Evolutionary conservation across 2,329 filamentous ascomycete genomes (phyloP).

Genomic region (Diaporthe amygdali): DNA sequence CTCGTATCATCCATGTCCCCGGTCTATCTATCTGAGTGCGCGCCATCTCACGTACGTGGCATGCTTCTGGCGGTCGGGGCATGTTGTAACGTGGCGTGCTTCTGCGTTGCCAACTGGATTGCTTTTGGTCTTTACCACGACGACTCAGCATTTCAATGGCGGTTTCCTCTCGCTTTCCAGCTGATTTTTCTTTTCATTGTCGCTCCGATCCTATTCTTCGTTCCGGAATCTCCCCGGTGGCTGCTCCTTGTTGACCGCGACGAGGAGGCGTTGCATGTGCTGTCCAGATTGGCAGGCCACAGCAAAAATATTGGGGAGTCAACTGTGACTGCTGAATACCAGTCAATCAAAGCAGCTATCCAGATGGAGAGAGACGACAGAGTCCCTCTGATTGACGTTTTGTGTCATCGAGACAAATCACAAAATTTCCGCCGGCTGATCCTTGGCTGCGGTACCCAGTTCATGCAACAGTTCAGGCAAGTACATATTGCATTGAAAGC

Average conservation of each 20-base stretch:
- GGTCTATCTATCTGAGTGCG: constrained; percentile 40
- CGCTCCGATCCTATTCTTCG: constrained; percentile 34
- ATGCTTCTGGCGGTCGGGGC: constrained; percentile 51
- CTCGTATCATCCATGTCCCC: constrained; percentile 41
- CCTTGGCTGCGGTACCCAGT: constrained; percentile 48
- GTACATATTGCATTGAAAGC: not conserved
- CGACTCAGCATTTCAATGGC: constrained; percentile 33
- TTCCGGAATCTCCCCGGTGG: constrained; percentile 58
- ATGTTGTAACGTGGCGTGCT: constrained; percentile 45
- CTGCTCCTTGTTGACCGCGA: constrained; percentile 58
- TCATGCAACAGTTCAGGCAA: constrained; percentile 51
- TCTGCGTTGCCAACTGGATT: constrained; percentile 53
- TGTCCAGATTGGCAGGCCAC: constrained; percentile 62
- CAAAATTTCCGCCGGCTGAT: constrained; percentile 43
- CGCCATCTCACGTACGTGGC: constrained; percentile 42
- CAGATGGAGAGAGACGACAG: constrained; percentile 40
- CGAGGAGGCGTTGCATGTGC: constrained; percentile 59
- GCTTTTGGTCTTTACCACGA: constrained; percentile 36
- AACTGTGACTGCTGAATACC: constrained; percentile 38
- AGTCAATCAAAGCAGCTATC: constrained; percentile 42
- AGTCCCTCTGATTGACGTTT: constrained; percentile 38
- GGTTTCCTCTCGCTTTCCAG: constrained; percentile 35
- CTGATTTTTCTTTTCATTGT: constrained; percentile 40
- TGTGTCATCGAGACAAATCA: constrained; percentile 43
- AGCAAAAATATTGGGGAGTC: constrained; percentile 34